Evolutionary conservation across 164 flowering plant species (phyloP).

Genomic region (Annona cherimola): DNA sequence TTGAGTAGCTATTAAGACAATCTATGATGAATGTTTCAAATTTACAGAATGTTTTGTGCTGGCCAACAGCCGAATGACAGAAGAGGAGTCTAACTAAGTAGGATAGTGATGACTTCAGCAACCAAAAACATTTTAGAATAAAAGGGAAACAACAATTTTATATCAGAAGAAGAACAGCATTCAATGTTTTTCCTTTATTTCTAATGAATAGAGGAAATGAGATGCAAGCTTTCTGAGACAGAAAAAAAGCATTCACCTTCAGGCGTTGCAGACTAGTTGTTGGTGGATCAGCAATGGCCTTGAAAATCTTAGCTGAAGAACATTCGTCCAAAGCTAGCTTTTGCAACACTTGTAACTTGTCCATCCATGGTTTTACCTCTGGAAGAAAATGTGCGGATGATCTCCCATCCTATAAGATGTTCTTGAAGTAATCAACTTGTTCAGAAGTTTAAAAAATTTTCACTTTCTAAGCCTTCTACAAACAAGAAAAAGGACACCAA

Average conservation of each 20-base stretch:
- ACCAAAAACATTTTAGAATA: too few species aligned
- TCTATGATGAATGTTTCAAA: too few species aligned
- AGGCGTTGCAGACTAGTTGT: conserved; percentile 96
- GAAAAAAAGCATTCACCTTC: conserved; percentile 48
- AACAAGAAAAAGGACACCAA: not conserved
- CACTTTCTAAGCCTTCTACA: not conserved
- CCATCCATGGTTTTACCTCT: conserved; percentile 97
- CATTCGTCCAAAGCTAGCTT: conserved; percentile 44
- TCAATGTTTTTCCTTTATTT: too few species aligned
- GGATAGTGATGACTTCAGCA: too few species aligned
- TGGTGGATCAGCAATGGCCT: conserved; percentile 97
- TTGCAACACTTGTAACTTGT: conserved; percentile 60
- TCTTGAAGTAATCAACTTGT: conserved; percentile 8
- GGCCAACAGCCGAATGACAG: too few species aligned
- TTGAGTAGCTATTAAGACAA: too few species aligned
- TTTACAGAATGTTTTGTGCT: too few species aligned
- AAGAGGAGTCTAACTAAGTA: too few species aligned
- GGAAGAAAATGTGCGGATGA: conserved; percentile 16
- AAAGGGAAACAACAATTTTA: too few species aligned
- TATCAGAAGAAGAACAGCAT: too few species aligned
- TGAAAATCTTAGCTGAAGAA: conserved; percentile 71
- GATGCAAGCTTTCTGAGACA: not conserved
- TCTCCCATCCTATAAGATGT: conserved; percentile 13
- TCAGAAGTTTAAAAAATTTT: not conserved
- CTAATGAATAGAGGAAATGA: not conserved